phyloP scores from a whole-genome alignment of 2,329 filamentous ascomycete species.

The Scorias spongiosa region DNA sequence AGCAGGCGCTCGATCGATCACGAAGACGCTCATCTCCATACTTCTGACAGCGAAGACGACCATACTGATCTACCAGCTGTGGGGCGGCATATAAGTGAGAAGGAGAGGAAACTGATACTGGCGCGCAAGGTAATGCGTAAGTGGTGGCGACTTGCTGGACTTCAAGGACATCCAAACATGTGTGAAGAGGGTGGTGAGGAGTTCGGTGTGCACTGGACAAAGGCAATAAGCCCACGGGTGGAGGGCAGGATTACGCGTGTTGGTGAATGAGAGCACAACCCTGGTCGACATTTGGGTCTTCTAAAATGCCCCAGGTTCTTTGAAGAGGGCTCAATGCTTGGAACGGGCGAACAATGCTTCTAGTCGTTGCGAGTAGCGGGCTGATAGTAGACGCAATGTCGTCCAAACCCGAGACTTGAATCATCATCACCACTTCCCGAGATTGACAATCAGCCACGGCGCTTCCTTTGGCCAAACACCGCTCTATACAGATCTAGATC shows the following conservation, averaged over 20 bases:
- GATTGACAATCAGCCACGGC: no score
- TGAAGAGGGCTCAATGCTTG: no score
- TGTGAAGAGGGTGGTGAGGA: constrained; percentile 45
- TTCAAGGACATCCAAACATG: constrained; percentile 35
- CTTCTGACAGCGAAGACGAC: constrained; percentile 24
- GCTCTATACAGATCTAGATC: no score
- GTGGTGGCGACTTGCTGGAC: constrained; percentile 55
- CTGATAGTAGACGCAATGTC: no score
- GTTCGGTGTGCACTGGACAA: constrained; percentile 57
- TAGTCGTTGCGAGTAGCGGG: no score
- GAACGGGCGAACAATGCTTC: no score
- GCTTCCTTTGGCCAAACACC: no score
- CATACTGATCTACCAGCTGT: constrained; percentile 25
- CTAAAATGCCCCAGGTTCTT: no score
- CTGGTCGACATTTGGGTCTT: no score
- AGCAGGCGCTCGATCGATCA: background rate
- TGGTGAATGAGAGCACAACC: background rate
- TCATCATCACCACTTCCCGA: no score
- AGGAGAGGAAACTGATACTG: constrained; percentile 42
- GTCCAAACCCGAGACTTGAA: no score
- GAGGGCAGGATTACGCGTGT: constrained; percentile 52
- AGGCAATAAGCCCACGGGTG: constrained; percentile 59
- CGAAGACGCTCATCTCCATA: constrained; percentile 1
- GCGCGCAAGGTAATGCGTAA: constrained; percentile 55
- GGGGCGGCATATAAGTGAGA: constrained; percentile 26